Conservation (phyloP, 768 basidiomycete genomes). For the Amanita exitialis region DNA sequence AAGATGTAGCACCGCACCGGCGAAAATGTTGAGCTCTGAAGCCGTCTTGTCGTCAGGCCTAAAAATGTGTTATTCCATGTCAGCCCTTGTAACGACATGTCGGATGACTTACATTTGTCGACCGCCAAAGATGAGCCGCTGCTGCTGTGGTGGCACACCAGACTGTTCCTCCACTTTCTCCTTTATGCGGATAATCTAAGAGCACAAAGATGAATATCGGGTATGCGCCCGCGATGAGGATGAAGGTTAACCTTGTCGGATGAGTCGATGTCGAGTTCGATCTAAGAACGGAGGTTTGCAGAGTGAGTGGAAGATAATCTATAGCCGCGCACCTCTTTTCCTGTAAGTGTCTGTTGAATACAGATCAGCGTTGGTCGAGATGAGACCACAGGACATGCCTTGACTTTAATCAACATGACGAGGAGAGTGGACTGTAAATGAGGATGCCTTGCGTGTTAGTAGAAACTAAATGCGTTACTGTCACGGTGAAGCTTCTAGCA, state of each 20-base stretch:
- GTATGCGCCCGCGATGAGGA: background rate
- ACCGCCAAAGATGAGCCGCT: constrained; percentile 87
- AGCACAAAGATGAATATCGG: constrained; percentile 3
- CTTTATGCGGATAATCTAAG: constrained; percentile 86
- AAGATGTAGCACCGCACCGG: constrained; percentile 86
- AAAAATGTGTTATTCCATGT: background rate
- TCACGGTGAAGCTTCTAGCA: too few species aligned
- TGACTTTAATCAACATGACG: constrained; percentile 82
- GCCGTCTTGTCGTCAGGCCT: constrained; percentile 93
- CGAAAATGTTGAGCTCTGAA: constrained; percentile 70
- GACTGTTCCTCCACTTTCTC: constrained; percentile 98
- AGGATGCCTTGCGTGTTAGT: background rate
- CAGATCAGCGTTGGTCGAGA: background rate
- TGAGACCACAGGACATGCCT: constrained; percentile 34
- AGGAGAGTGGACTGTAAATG: background rate
- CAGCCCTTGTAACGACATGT: background rate
- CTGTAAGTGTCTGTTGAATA: constrained; percentile 72
- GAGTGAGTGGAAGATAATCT: constrained; percentile 6
- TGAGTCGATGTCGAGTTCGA: constrained; percentile 90
- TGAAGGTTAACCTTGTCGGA: constrained; percentile 59
- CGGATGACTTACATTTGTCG: constrained; percentile 71
- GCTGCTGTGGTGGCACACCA: constrained; percentile 93
- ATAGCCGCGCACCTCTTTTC: constrained; percentile 70
- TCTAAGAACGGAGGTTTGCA: constrained; percentile 29
- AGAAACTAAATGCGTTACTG: too few species aligned